Evolutionary conservation across 176 grass and related monocot species (phyloP).

Genomic region (Typha latifolia): DNA sequence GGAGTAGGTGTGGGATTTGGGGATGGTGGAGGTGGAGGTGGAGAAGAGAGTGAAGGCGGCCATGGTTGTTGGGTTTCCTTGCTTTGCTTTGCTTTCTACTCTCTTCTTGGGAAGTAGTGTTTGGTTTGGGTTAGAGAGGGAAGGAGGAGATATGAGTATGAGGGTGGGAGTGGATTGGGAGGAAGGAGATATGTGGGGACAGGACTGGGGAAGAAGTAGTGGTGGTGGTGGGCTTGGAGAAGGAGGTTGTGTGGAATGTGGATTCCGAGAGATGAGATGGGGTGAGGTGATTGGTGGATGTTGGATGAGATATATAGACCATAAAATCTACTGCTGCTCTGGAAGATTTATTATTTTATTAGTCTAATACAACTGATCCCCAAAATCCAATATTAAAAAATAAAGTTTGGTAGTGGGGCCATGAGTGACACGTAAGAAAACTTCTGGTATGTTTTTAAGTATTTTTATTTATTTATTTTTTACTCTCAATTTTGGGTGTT

Average conservation of each 20-base stretch:
- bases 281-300: slow-evolving; percentile 35
- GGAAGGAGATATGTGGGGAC: slow-evolving; percentile 15
- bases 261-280: slow-evolving; percentile 29
- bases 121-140: slow-evolving; percentile 4
- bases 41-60: slow-evolving; percentile 37
- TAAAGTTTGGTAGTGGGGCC: too few species aligned
- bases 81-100: slow-evolving; percentile 4
- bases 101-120: neutral
- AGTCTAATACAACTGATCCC: too few species aligned
- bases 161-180: slow-evolving; percentile 14
- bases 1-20: neutral
- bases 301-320: slow-evolving; percentile 37
- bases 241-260: slow-evolving; percentile 12
- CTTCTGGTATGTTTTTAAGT: too few species aligned
- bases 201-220: neutral
- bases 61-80: slow-evolving; percentile 21
- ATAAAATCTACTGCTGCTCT: neutral
- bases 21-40: slow-evolving; percentile 24
- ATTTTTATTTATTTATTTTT: too few species aligned
- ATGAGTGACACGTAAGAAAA: too few species aligned
- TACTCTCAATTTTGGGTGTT: too few species aligned
- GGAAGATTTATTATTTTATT: too few species aligned
- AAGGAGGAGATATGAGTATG: slow-evolving; percentile 25
- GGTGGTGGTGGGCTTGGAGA: slow-evolving; percentile 7
- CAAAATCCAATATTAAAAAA: too few species aligned